These are phyloP conservation scores for Marchantia polymorpha DNA, from an alignment of 225 moss, liverwort and hornwort species.

Conservation along the genomic window DNA sequence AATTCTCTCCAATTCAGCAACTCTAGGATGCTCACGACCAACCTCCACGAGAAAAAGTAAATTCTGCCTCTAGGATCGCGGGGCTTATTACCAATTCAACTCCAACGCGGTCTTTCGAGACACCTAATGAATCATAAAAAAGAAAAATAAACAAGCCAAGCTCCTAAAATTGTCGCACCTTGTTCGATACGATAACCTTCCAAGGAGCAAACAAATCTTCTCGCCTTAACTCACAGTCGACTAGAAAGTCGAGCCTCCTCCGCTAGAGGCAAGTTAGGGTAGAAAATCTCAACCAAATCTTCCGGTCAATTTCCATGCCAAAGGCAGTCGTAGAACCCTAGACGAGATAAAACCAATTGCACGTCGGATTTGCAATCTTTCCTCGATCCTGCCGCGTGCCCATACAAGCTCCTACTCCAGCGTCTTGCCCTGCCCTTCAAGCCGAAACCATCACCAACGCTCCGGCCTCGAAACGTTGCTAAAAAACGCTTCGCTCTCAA, in stretches of 20 bases:
- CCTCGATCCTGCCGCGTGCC: neutral
- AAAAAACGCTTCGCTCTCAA: neutral
- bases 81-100: neutral
- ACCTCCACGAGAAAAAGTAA: neutral
- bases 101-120: neutral
- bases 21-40: neutral
- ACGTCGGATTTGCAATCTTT: neutral
- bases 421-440: neutral
- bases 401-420: neutral
- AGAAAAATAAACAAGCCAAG: neutral
- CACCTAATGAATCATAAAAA: neutral
- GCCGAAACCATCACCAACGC: neutral
- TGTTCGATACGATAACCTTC: neutral
- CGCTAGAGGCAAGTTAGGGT: neutral
- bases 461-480: neutral
- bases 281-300: neutral
- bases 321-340: neutral
- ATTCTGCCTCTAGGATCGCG: neutral
- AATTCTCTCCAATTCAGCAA: neutral
- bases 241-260: neutral
- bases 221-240: neutral
- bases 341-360: neutral
- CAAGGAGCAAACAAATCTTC: neutral
- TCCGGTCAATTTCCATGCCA: neutral
- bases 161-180: neutral